Evolutionary conservation across 768 basidiomycete species (phyloP), one percentile per base, ranked within the genome.

Genomic region (Gautieria morchelliformis): DNA sequence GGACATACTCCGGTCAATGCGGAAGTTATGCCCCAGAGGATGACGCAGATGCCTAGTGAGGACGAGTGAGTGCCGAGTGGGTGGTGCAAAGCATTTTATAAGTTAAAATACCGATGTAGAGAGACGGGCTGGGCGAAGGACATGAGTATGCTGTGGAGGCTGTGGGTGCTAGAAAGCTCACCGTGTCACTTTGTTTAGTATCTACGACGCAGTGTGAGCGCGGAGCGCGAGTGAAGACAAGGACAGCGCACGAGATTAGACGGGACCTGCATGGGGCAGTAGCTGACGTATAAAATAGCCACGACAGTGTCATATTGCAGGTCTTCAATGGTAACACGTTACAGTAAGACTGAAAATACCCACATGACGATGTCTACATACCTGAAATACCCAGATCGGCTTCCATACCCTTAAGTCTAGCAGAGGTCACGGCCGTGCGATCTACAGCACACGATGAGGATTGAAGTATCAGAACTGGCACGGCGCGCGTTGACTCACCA

Each of bases 21-120:
- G 53, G 83, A 84, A 2, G 80, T 81, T 14, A 83, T 51, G 4
- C 85, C 84, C 84, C 85, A 87, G 1, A 75, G 60, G 22, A 82
- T 69, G 14, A 84, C 80, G 56, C 83, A 85, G 22, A 65, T 24
- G 20, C 56, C 56, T 57, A 32, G 37, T 17, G 20, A 49, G 24
- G 27, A 49, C 24, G 42, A 15, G 11, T 14, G 7, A 27, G 20
- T 4, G 24, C 3, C 15, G 14, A 32, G 12, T 44, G n/a, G 35
- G 10, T 22, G 54, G 22, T 46, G 8, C 15, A 17, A 46, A 30
- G 9, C n/a, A 14, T 15, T 35, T 33, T 20, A 17, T 14, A 7
- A 4, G 47, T 22, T 56, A 60, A 22, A n/a, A 7, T 52, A 1
- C 82, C 80, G 7, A 87, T 84, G 64, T 82, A 85, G 40, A 76